Conservation (phyloP, 2,329 filamentous ascomycete species). For the Didymella segeticola region DNA sequence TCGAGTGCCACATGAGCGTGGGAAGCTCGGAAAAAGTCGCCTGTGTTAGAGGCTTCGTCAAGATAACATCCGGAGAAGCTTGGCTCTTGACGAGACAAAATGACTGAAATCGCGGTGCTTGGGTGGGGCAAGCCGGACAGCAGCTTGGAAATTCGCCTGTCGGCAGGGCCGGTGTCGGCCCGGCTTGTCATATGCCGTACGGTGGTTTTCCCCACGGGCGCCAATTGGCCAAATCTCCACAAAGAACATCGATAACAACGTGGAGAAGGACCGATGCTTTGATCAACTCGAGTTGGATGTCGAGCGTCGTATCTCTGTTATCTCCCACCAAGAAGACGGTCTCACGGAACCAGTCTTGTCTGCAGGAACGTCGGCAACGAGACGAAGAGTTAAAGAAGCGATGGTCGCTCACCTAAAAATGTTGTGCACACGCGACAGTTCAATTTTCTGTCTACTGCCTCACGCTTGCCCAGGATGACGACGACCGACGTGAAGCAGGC, state of each 20-base stretch:
- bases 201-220: slow-evolving; percentile 4
- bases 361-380: background rate
- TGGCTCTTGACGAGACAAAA: slow-evolving; percentile 7
- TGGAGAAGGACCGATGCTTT: background rate
- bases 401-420: background rate
- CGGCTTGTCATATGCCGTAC: slow-evolving; percentile 2
- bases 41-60: background rate
- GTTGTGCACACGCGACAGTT: background rate
- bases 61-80: slow-evolving; percentile 6
- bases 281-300: slow-evolving; percentile 1
- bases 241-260: background rate
- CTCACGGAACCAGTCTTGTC: background rate
- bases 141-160: slow-evolving; percentile 1
- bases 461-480: slow-evolving; percentile 4
- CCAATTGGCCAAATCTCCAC: slow-evolving; percentile 1
- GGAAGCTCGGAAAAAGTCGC: background rate
- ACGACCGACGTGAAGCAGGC: slow-evolving; percentile 9
- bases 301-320: slow-evolving; percentile 19
- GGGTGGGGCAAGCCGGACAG: background rate
- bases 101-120: background rate
- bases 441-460: background rate
- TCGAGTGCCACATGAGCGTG: background rate
- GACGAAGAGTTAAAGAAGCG: slow-evolving; percentile 3
- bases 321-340: background rate
- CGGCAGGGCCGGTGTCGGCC: slow-evolving; percentile 11